A percentile compares a stretch with the other conserved stretches of the same genome.
Conservation (phyloP, 176 grass and related monocot species). For the Calamus simplicifolius region DNA sequence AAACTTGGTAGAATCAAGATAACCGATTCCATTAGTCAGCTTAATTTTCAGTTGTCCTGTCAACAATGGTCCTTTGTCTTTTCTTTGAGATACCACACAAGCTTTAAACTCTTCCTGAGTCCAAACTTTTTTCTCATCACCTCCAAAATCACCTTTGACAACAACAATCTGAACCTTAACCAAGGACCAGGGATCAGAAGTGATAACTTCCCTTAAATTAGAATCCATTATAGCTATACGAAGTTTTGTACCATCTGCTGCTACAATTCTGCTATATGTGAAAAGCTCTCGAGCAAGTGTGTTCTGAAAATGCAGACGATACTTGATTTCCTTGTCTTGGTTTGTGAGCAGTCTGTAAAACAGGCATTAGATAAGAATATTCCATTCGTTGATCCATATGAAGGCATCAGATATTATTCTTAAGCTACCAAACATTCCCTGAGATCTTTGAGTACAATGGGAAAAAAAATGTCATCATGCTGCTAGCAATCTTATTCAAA, state of each 20-base stretch:
- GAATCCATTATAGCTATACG: conserved; percentile 12
- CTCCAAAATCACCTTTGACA: conserved; percentile 5
- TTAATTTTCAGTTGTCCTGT: not conserved
- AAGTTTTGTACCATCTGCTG: not conserved
- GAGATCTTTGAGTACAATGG: too few species aligned
- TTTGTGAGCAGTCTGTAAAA: not conserved
- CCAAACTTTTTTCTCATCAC: not conserved
- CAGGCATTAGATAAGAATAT: too few species aligned
- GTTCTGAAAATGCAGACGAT: conserved; percentile 17
- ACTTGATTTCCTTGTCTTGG: not conserved
- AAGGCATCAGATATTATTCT: too few species aligned
- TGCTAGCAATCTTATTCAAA: too few species aligned
- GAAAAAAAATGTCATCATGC: too few species aligned
- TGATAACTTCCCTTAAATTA: not conserved
- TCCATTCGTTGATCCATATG: too few species aligned
- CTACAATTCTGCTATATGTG: not conserved
- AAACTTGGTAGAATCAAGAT: not conserved
- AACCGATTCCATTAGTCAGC: conserved; percentile 5
- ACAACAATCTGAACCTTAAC: conserved; percentile 6
- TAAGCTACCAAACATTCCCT: too few species aligned
- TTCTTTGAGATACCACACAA: not conserved
- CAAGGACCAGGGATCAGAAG: conserved; percentile 1
- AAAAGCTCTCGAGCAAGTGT: not conserved
- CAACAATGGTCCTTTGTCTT: conserved; percentile 4
- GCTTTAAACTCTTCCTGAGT: not conserved